Evolutionary conservation across 371 early-diverging fungal species (phyloP), one percentile per base, ranked within the genome.

Genomic region (Mucor velutinosus): DNA sequence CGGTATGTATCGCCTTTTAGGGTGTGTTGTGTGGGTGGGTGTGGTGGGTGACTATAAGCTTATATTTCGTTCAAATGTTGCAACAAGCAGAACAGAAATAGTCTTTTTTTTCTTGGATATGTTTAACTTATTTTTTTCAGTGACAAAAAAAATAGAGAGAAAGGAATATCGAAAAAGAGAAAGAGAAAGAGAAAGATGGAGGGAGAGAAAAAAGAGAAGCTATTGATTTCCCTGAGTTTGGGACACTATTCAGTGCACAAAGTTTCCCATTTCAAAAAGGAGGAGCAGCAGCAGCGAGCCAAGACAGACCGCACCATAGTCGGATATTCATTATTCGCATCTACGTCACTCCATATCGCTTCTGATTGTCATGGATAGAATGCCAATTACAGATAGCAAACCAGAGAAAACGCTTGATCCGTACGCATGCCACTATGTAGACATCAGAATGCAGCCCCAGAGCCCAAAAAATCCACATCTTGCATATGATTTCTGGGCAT

Each of bases 171-270:
- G 27, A 47, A 62, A 62, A 62, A 33, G 14, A 32, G 14, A 23
- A 25, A 65, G 33, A 25, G 21, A 57, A 23, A 35, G 49, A 51
- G 21, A 62, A 23, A 62, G 21, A 61, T 21, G 14, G 27, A 19
- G 27, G 53, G 21, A 61, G 23, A 12, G 27, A 19, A 45, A 43
- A 27, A 43, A 60, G 45, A 12, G 11, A 32, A 57, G 57, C 10
- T 32, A 29, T 57, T 57, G 57, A 57, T 57, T 57, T 57, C 57
- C 57, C 33, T 57, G 29, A 57, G 32, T 57, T 33, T 53, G 14
- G 53, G 10, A 53, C 53, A 23, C 53, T 27, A 7, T 3, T 27
- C 23, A 23, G 23, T 4, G 45, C n/a, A n/a, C 45, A 45, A 17
- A 37, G 37, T 37, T 53, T 53, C 23, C 53, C 53, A 21, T 53